These are phyloP conservation scores for Debaryomyces subglobosus DNA, from an alignment of 1,139 yeast genomes.

Conservation along the genomic window DNA sequence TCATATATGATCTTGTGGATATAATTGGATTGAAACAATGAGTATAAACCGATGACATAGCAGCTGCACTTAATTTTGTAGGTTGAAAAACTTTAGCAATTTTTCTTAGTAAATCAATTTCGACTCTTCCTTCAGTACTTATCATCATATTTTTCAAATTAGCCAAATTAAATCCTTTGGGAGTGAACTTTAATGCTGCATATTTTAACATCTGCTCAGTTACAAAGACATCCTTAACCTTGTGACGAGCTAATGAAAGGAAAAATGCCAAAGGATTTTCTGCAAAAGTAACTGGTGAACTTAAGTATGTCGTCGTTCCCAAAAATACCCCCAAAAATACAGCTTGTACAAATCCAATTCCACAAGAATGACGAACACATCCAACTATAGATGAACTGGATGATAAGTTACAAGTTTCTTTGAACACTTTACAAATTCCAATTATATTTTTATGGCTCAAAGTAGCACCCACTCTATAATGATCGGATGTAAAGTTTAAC, in stretches of 20 bases:
- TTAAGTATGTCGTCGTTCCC: slow-evolving; percentile 83
- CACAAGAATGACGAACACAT: slow-evolving; percentile 81
- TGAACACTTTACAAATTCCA: slow-evolving; percentile 83
- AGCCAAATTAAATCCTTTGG: slow-evolving; percentile 66
- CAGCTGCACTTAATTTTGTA: slow-evolving; percentile 66
- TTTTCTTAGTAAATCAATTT: slow-evolving; percentile 58
- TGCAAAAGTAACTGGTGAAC: slow-evolving; percentile 79
- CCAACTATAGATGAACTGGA: slow-evolving; percentile 77
- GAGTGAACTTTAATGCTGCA: slow-evolving; percentile 64
- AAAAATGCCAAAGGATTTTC: slow-evolving; percentile 75
- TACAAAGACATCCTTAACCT: slow-evolving; percentile 83
- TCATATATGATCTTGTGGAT: slow-evolving; percentile 83
- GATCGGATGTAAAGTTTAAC: slow-evolving; percentile 75
- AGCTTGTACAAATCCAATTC: slow-evolving; percentile 86
- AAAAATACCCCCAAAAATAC: slow-evolving; percentile 80
- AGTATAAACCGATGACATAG: slow-evolving; percentile 77
- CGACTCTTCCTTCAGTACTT: slow-evolving; percentile 77
- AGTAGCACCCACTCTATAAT: slow-evolving; percentile 66
- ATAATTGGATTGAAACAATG: slow-evolving; percentile 84
- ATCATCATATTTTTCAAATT: slow-evolving; percentile 82
- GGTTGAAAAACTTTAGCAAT: slow-evolving; percentile 66
- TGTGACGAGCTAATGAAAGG: slow-evolving; percentile 71
- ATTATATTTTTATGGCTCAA: slow-evolving; percentile 66
- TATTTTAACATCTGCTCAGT: slow-evolving; percentile 85
- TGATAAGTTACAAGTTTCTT: slow-evolving; percentile 87